A percentile compares a stretch with the other conserved stretches of the same genome.
Evolutionary conservation across 495 filamentous ascomycete genomes (phyloP).

Genomic region (Podospora pseudopauciseta): DNA sequence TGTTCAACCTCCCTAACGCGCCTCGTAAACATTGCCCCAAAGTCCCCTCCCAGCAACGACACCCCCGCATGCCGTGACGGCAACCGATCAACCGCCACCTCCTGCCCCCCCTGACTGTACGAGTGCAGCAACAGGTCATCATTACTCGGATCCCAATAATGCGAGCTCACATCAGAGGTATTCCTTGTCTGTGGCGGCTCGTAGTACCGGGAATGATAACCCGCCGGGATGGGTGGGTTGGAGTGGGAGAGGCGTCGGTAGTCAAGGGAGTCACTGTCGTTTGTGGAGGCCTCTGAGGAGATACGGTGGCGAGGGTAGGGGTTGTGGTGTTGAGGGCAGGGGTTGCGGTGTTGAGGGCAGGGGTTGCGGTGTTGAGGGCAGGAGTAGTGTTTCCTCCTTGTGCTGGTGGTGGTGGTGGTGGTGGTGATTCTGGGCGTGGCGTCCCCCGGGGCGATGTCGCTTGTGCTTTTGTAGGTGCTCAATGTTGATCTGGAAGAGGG

Average conservation of each 20-base stretch:
- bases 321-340: neutral
- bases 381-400: neutral
- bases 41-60: conserved; percentile 4
- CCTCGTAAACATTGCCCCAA: neutral
- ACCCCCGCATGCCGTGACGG: neutral
- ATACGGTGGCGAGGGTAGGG: neutral
- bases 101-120: neutral
- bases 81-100: neutral
- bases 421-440: neutral
- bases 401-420: neutral
- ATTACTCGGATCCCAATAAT: neutral
- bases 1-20: conserved; percentile 2
- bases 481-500: neutral
- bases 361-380: neutral
- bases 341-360: neutral
- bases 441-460: neutral
- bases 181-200: neutral
- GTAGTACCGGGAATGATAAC: neutral
- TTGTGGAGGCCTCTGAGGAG: neutral
- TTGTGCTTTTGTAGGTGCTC: neutral
- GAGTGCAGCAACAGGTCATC: neutral
- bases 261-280: neutral
- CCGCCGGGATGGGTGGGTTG: neutral
- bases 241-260: neutral
- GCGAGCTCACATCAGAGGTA: neutral